These are phyloP conservation scores for Podospora pseudopauciseta DNA, from an alignment of 495 filamentous ascomycete genomes.

Conservation along the genomic window DNA sequence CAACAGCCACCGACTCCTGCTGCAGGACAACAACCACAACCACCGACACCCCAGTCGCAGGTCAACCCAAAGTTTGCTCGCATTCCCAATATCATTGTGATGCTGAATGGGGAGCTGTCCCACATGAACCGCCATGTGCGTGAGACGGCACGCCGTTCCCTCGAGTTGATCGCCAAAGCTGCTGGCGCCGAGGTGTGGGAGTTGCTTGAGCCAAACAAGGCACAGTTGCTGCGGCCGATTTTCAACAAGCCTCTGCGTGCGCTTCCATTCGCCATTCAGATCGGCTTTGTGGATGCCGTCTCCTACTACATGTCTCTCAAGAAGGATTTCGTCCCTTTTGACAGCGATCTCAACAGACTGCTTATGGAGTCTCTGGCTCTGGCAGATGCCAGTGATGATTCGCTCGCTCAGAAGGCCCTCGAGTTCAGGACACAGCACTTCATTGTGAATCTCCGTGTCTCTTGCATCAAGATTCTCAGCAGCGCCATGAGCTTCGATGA, in stretches of 20 bases:
- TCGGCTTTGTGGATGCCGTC: slow-evolving; percentile 96
- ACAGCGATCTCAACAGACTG: slow-evolving; percentile 82
- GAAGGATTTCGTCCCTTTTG: slow-evolving; percentile 80
- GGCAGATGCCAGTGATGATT: slow-evolving; percentile 90
- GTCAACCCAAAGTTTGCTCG: slow-evolving; percentile 39
- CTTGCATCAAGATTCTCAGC: slow-evolving; percentile 88
- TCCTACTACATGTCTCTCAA: slow-evolving; percentile 87
- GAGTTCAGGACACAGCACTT: slow-evolving; percentile 89
- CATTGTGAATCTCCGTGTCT: slow-evolving; percentile 87
- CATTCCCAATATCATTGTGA: slow-evolving; percentile 69
- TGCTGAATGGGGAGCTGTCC: slow-evolving; percentile 79
- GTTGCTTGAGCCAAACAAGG: slow-evolving; percentile 80
- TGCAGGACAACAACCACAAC: slow-evolving; percentile 11
- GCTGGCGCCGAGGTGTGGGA: slow-evolving; percentile 75
- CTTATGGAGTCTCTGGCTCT: slow-evolving; percentile 89
- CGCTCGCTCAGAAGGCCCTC: slow-evolving; percentile 72
- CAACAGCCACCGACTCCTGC: slow-evolving; percentile 31
- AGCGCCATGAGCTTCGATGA: slow-evolving; percentile 90
- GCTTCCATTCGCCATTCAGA: slow-evolving; percentile 86
- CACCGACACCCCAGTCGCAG: slow-evolving; percentile 29
- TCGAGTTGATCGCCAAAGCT: slow-evolving; percentile 75
- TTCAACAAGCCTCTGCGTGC: slow-evolving; percentile 93
- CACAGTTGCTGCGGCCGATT: slow-evolving; percentile 77
- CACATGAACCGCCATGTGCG: slow-evolving; percentile 95
- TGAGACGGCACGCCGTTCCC: slow-evolving; percentile 72